Conservation (phyloP, 2,329 filamentous ascomycete genomes). For the Pezicula carpinea region DNA sequence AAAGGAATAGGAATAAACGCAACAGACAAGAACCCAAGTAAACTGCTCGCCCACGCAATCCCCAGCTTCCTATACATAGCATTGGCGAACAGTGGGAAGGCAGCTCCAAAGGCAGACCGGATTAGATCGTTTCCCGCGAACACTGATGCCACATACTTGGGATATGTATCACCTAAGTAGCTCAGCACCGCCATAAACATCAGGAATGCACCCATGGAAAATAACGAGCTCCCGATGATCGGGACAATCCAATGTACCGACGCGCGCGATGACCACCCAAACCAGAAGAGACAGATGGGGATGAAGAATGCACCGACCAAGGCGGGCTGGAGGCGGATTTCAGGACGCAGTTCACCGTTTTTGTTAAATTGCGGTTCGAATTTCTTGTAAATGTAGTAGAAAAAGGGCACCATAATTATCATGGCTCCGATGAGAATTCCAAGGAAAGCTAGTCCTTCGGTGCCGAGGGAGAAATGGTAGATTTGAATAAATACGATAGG, state of each 20-base stretch:
- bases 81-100: constrained; percentile 30
- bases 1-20: constrained; percentile 25
- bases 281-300: constrained; percentile 56
- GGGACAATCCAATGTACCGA: constrained; percentile 52
- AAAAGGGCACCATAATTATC: constrained; percentile 42
- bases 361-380: constrained; percentile 41
- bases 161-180: constrained; percentile 34
- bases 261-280: constrained; percentile 47
- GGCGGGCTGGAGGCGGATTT: constrained; percentile 48
- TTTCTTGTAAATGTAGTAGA: constrained; percentile 46
- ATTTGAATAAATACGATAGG: constrained; percentile 51
- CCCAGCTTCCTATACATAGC: constrained; percentile 31
- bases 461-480: constrained; percentile 55
- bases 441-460: constrained; percentile 55
- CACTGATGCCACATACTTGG: constrained; percentile 32
- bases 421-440: constrained; percentile 47
- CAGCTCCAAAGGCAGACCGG: constrained; percentile 29
- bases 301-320: constrained; percentile 47
- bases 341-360: constrained; percentile 43
- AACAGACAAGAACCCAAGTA: constrained; percentile 30
- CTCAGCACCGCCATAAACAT: constrained; percentile 42
- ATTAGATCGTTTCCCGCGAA: constrained; percentile 34
- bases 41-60: constrained; percentile 27
- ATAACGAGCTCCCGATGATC: constrained; percentile 43
- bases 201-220: constrained; percentile 37